A percentile compares a stretch with the other conserved stretches of the same genome.
These are phyloP conservation scores for Angomonas desouzai DNA, from an alignment of 208 protist species.

Conservation along the genomic window DNA sequence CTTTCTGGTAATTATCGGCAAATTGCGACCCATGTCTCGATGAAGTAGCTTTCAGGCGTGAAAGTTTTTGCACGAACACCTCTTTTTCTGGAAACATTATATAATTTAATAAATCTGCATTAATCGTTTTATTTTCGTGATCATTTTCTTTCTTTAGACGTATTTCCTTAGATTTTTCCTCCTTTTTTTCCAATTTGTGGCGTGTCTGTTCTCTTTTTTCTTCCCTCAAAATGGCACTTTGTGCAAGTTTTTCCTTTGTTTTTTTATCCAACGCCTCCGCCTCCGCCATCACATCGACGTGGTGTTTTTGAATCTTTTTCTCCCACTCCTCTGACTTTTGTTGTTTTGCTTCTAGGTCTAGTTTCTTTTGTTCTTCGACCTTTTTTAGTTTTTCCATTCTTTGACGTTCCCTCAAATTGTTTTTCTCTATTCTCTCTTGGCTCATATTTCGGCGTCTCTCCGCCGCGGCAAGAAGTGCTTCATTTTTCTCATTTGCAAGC, in stretches of 20 bases:
- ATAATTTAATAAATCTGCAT: background rate
- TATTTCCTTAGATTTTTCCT: constrained; percentile 39
- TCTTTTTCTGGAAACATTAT: constrained; percentile 55
- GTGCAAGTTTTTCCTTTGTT: constrained; percentile 59
- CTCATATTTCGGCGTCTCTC: constrained; percentile 67
- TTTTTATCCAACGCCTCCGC: constrained; percentile 34
- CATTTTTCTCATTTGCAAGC: constrained; percentile 55
- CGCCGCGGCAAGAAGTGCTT: constrained; percentile 69
- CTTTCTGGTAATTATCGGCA: constrained; percentile 79
- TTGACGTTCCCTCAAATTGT: constrained; percentile 68
- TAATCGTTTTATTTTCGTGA: background rate
- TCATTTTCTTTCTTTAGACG: background rate
- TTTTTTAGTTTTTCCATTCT: constrained; percentile 36
- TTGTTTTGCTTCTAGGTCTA: constrained; percentile 43
- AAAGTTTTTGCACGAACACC: constrained; percentile 42
- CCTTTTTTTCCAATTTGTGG: constrained; percentile 64
- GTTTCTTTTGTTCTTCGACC: constrained; percentile 74
- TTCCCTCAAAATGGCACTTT: constrained; percentile 58
- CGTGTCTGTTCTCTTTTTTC: constrained; percentile 63
- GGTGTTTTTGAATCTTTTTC: constrained; percentile 60
- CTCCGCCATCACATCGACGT: constrained; percentile 35
- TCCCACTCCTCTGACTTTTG: constrained; percentile 61
- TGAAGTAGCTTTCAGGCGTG: constrained; percentile 31
- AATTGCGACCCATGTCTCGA: constrained; percentile 59
- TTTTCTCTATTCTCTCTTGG: constrained; percentile 61